Evolutionary conservation across 192 early-diverging fungal species (phyloP), one percentile per base, ranked within the genome.

Genomic region (Linderina pennispora): DNA sequence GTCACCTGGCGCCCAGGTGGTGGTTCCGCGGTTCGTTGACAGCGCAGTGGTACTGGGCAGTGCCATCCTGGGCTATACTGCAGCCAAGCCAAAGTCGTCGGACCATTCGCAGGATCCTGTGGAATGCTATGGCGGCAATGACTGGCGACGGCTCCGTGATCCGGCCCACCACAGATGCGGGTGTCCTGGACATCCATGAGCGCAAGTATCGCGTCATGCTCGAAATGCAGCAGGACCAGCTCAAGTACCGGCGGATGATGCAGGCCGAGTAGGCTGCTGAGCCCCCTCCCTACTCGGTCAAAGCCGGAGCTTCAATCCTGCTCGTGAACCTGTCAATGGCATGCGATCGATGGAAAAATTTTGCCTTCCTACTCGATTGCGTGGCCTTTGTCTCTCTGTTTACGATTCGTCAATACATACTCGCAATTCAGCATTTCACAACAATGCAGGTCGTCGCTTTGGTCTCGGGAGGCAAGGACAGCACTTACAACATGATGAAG

Each of bases 401-500:
- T n/a, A n/a, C n/a, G n/a, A n/a, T n/a, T n/a, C n/a, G n/a, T n/a
- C n/a, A n/a, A n/a, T n/a, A n/a, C n/a, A n/a, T n/a, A n/a, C n/a
- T n/a, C n/a, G n/a, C n/a, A n/a, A n/a, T n/a, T n/a, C n/a, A n/a
- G n/a, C n/a, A n/a, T n/a, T n/a, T n/a, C n/a, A n/a, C n/a, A n/a
- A 45, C 21, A 36, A 67, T 67, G 65, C 62, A 67, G 21, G 46
- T 67, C 17, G 52, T 67, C 3, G 65, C 65, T 8, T 43, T 67
- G 23, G 24, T 67, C 38, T 62, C 56, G 62, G 92, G 94, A 24
- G 97, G 97, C 38, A 99, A 99, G 64, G 97, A 99, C 74, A 92
- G 89, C 48, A 87, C 84, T 49, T 95, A 87, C 70, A 94, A 93
- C 55, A 80, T 95, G 82, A 80, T 97, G 80, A 88, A 99, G 66